Evolutionary conservation across 495 filamentous ascomycete genomes (phyloP), one percentile per base, ranked within the genome.

Genomic region (Oleoguttula mirabilis): DNA sequence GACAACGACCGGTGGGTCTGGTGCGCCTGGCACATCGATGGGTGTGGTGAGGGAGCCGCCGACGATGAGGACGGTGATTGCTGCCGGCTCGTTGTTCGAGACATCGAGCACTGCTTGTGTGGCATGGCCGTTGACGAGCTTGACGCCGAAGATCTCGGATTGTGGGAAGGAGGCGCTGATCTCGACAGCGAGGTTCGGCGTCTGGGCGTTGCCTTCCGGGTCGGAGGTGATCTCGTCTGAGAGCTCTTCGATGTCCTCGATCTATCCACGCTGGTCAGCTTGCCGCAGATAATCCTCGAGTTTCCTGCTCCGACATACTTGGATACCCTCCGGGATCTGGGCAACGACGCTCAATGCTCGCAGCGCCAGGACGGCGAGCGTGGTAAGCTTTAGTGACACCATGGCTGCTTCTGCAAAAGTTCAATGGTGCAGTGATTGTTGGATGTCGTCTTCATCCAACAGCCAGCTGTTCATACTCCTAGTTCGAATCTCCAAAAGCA

Each of bases 51-150:
- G 72, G 51, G 73, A 72, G 28, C 88, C 90, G 15, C 82, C 84
- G 16, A 95, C 58, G 50, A 92, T 76, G 55, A 76, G 67, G 23
- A 98, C 73, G 35, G 70, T 71, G 47, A 96, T 72, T 16, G 88
- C 75, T 37, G 65, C 68, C 3, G 76, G 71, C 66, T 98, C 90
- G 43, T 82, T 69, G 67, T 98, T 98, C 61, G 70, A 71, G 58
- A 95, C 69, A 47, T 80, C 73, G 55, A 98, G 67, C 23, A 92
- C 66, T 4, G 88, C 80, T 59, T 77, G 72, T 38, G 86, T 94
- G n/a, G 85, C 73, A 47, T 79, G 76, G 56, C 86, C 84, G 59
- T 98, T 98, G 66, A 96, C 75, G 41, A 95, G 76, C 72, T 94
- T 94, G 50, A 96, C 75, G 50, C 90, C 90, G 52, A 94, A 93